A percentile compares a stretch with the other conserved stretches of the same genome.
Conservation (phyloP, 139 green algal genomes). For the Diplosphaera chodatii region DNA sequence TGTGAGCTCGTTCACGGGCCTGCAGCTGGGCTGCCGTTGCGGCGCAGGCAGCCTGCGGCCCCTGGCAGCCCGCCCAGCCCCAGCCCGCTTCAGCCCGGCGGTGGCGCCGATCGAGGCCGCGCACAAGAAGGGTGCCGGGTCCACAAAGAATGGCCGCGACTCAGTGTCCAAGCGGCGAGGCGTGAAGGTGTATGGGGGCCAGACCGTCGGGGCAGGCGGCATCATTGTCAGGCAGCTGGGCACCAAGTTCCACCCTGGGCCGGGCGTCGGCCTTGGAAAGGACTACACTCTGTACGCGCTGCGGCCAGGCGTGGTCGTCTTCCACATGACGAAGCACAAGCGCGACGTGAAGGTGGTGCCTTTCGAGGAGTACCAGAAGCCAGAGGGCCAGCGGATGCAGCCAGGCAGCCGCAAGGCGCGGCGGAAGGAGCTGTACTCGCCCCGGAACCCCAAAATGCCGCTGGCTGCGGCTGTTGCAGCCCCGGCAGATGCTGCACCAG, state of each 20-base stretch:
- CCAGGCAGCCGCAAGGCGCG: constrained; percentile 34
- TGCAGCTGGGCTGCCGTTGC: neutral
- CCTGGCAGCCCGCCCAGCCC: too few relatives aligned
- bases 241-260: constrained; percentile 77
- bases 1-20: neutral
- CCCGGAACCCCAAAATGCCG: neutral
- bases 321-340: constrained; percentile 57
- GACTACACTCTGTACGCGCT: constrained; percentile 93
- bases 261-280: constrained; percentile 80
- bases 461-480: neutral
- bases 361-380: constrained; percentile 34
- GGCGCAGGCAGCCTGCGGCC: neutral
- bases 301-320: constrained; percentile 84
- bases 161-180: constrained; percentile 83
- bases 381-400: constrained; percentile 35
- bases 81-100: neutral
- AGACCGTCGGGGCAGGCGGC: constrained; percentile 84
- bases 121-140: constrained; percentile 84
- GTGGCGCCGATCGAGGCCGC: neutral
- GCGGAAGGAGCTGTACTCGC: constrained; percentile 10
- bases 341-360: constrained; percentile 29
- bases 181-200: constrained; percentile 94
- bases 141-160: constrained; percentile 97
- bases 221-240: constrained; percentile 95
- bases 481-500: too few relatives aligned